These are phyloP conservation scores for Acmispon strigosus DNA, from an alignment of 306 rosid genomes.

Conservation along the genomic window DNA sequence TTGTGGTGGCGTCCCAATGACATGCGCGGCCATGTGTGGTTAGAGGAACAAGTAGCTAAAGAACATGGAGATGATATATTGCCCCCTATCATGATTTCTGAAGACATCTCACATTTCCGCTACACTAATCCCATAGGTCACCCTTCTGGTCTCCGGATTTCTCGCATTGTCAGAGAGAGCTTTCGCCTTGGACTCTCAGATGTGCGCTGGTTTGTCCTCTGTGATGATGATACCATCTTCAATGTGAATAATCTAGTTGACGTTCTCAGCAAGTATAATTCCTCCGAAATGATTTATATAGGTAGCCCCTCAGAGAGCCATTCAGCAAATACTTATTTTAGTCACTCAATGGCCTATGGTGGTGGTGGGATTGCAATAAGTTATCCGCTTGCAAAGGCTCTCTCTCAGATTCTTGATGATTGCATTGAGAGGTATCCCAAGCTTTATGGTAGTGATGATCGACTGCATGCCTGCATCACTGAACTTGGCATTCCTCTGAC, in stretches of 20 bases:
- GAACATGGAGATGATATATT: slow-evolving; percentile 39
- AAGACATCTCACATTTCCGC: slow-evolving; percentile 61
- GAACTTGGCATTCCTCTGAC: slow-evolving; percentile 69
- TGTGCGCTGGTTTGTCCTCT: slow-evolving; percentile 62
- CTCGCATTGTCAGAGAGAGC: slow-evolving; percentile 62
- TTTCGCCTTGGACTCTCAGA: slow-evolving; percentile 48
- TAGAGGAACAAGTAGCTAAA: slow-evolving; percentile 49
- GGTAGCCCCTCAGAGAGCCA: slow-evolving; percentile 81
- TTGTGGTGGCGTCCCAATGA: slow-evolving; percentile 72
- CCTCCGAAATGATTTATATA: slow-evolving; percentile 74
- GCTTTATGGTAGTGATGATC: slow-evolving; percentile 80
- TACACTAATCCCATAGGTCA: slow-evolving; percentile 70
- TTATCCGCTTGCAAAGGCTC: slow-evolving; percentile 53
- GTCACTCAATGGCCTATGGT: slow-evolving; percentile 81
- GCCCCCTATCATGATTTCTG: slow-evolving; percentile 59
- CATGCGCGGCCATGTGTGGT: slow-evolving; percentile 77
- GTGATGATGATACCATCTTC: slow-evolving; percentile 75
- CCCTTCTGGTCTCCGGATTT: slow-evolving; percentile 73
- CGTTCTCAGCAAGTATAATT: slow-evolving; percentile 62
- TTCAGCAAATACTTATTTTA: slow-evolving; percentile 69
- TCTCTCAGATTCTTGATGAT: slow-evolving; percentile 51
- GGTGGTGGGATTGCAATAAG: slow-evolving; percentile 77
- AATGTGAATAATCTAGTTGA: slow-evolving; percentile 64
- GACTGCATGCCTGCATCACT: slow-evolving; percentile 77
- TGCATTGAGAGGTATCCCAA: slow-evolving; percentile 74